These are phyloP conservation scores for Colletotrichum acutatum DNA, from an alignment of 2,329 filamentous ascomycete genomes.

Conservation along the genomic window DNA sequence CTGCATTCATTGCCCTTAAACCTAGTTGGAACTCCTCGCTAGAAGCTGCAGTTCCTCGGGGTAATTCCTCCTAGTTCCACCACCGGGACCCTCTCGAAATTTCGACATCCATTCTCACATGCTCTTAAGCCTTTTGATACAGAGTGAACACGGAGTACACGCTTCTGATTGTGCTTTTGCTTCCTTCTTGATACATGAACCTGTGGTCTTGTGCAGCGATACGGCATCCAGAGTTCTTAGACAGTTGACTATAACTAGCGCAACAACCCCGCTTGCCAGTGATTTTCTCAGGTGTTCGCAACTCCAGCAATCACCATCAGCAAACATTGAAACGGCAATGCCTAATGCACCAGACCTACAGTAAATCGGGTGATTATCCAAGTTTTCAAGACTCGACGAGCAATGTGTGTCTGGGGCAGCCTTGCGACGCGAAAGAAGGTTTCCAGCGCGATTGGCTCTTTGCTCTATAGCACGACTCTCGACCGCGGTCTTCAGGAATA, in stretches of 20 bases:
- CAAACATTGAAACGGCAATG: no score
- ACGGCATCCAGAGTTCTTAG: no score
- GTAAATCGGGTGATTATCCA: no score
- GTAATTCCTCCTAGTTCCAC: not conserved
- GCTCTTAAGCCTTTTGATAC: not conserved
- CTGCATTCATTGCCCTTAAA: not conserved
- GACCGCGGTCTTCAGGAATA: accelerated
- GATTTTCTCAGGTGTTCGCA: no score
- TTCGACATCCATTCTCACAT: not conserved
- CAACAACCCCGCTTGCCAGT: no score
- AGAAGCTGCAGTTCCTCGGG: not conserved
- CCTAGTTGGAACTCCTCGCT: not conserved
- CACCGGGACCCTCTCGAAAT: not conserved
- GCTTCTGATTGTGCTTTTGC: no score
- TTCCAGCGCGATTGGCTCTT: not conserved
- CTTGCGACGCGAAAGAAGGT: no score
- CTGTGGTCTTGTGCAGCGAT: no score
- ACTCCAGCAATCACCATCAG: no score
- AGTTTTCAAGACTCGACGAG: no score
- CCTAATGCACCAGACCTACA: accelerated
- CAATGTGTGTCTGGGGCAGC: no score
- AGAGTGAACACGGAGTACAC: not conserved
- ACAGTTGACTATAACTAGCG: no score
- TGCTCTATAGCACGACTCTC: accelerated
- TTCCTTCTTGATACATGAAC: not conserved